Base-by-base conservation (phyloP, 2,329 filamentous ascomycete genomes). In the Neofusicoccum sp. region DNA sequence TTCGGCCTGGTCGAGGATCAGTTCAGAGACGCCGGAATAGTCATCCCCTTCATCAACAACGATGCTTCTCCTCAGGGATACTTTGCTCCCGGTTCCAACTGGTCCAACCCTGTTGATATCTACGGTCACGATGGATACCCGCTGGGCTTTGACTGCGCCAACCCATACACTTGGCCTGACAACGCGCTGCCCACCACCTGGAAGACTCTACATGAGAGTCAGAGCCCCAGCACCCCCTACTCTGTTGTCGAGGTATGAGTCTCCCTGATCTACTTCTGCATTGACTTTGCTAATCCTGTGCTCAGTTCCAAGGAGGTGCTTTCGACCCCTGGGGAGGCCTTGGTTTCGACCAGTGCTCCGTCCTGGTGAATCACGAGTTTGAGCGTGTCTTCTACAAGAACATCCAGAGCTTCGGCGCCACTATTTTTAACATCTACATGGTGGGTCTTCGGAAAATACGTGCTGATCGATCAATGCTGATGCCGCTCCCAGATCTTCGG, bases 331-430 rank as follows among this genome's bases (percentile, higher is more conserved):
- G 89, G 84, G 90, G 89, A 51, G 89, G 89, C 14, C 76, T 79
- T 12, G 88, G 89, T 0, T 90, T 89, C 53, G 85, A 84, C 2
- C 78, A 86, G 61, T 95, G 91, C 66, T 78, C 83, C 3, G 76
- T 79, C 2, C 79, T 93, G 3, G 76, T 90, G 3, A 89, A 89
- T 63, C 78, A 86, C n/a, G 88, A 92, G 65, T 91, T 91, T 63
- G 85, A 89, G 63, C 79, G 89, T 14, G 86, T 95, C 0, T 91
- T 92, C 69, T 90, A 91, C 73, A 93, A 93, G 79, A 90, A 91
- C 65, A 80, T 86, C 56, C 84, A 87, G 57, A 84, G 85, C 38
- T 84, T 87, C 14, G 87, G 86, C 0, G 82, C 87, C 2, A 85
- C 83, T 0, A 84, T 93, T 6, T 78, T 91, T 61, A 92, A 87